These are phyloP conservation scores for Citrus inodora DNA, from an alignment of 345 rosid genomes.

Conservation along the genomic window DNA sequence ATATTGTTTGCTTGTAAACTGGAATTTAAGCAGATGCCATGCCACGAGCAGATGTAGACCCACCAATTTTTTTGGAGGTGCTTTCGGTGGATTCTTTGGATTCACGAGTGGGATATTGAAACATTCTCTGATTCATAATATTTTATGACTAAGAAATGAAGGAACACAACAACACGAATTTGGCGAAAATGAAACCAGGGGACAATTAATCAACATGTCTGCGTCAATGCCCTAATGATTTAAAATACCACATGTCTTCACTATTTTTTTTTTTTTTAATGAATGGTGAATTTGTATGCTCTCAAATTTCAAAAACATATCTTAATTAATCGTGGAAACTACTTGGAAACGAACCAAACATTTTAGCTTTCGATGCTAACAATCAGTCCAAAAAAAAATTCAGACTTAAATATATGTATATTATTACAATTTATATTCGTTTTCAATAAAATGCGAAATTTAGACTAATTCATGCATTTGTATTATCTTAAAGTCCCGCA, in stretches of 20 bases:
- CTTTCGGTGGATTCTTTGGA: constrained; percentile 8
- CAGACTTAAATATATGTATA: too few relatives aligned
- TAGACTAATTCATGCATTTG: too few relatives aligned
- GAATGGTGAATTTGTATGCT: not conserved
- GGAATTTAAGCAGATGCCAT: not conserved
- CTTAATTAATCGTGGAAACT: too few relatives aligned
- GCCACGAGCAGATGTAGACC: not conserved
- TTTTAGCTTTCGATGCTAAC: too few relatives aligned
- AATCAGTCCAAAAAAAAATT: too few relatives aligned
- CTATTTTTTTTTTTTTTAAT: too few relatives aligned
- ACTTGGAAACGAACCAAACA: too few relatives aligned
- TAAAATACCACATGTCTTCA: not conserved
- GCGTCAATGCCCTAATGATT: not conserved
- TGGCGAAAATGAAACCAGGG: not conserved
- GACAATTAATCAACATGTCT: not conserved
- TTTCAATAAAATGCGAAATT: too few relatives aligned
- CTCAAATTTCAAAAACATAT: not conserved
- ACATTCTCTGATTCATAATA: not conserved
- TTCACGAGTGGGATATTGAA: not conserved
- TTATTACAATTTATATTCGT: too few relatives aligned
- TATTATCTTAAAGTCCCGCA: too few relatives aligned
- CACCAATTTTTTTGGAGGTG: too few relatives aligned
- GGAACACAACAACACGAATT: not conserved
- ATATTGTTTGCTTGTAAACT: not conserved
- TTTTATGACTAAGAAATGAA: not conserved